Evolutionary conservation across 345 rosid species (phyloP).

Genomic region (Nephelium lappaceum): DNA sequence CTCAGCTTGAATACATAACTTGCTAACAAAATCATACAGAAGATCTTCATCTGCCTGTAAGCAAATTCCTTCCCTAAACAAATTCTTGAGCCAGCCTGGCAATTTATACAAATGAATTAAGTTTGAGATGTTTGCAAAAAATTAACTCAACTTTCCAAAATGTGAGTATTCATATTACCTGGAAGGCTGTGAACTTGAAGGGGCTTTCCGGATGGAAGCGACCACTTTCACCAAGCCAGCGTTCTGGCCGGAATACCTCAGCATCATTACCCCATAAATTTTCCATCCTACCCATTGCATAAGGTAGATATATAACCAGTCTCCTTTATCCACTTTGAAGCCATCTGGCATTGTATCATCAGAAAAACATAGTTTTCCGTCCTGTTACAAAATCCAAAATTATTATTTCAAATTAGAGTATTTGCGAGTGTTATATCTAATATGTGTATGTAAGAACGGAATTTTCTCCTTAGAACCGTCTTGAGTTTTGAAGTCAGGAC

Average conservation of each 20-base stretch:
- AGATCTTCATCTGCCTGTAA: slow-evolving; percentile 34
- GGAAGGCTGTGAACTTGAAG: slow-evolving; percentile 39
- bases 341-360: slow-evolving; percentile 35
- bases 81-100: slow-evolving; percentile 38
- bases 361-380: slow-evolving; percentile 11
- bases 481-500: no score
- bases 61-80: slow-evolving; percentile 41
- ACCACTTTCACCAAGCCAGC: slow-evolving; percentile 34
- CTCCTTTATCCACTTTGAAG: slow-evolving; percentile 29
- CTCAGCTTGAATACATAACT: slow-evolving; percentile 26
- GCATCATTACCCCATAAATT: slow-evolving; percentile 35
- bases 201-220: slow-evolving; percentile 26
- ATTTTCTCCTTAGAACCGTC: no score
- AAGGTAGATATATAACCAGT: slow-evolving; percentile 22
- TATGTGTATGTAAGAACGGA: no score
- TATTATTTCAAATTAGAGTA: not conserved
- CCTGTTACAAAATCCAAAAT: slow-evolving; percentile 16
- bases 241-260: slow-evolving; percentile 33
- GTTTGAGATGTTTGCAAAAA: no score
- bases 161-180: slow-evolving; percentile 14
- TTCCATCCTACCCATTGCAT: slow-evolving; percentile 38
- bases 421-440: no score
- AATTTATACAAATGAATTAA: not conserved
- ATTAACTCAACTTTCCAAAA: not conserved
- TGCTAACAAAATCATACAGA: slow-evolving; percentile 23